phyloP scores from a whole-genome alignment of 371 early-diverging fungal genomes.

The Aphelidium insulamus region DNA sequence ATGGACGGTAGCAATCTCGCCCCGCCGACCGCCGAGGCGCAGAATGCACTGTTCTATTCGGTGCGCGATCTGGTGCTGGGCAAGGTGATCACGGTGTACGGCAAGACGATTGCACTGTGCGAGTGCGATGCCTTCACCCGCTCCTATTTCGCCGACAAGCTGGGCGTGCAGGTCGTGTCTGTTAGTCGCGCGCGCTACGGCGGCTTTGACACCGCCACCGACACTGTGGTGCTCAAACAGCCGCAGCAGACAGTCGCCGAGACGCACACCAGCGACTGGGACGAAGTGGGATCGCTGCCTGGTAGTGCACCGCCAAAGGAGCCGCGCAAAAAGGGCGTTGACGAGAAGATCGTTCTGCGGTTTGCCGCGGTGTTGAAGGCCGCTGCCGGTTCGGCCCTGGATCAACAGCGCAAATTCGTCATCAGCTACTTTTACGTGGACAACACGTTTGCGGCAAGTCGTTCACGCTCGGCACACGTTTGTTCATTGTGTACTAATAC shows the following conservation, averaged over 20 bases:
- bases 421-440: conserved; percentile 16
- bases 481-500: background rate
- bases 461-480: conserved; percentile 20
- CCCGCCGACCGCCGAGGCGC: background rate
- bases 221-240: background rate
- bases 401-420: conserved; percentile 22
- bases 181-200: background rate
- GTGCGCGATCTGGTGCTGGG: conserved; percentile 24
- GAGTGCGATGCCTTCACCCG: conserved; percentile 29
- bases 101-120: conserved; percentile 24
- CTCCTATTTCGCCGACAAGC: background rate
- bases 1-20: conserved; percentile 4
- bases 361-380: conserved; percentile 14
- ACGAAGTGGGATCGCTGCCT: background rate
- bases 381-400: conserved; percentile 14
- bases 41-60: conserved; percentile 14
- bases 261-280: background rate
- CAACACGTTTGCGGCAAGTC: conserved; percentile 18
- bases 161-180: background rate
- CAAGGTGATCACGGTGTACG: conserved; percentile 20
- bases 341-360: conserved; percentile 16
- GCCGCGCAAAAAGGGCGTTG: conserved; percentile 12
- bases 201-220: background rate
- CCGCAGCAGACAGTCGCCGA: background rate
- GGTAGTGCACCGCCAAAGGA: background rate